Conservation (phyloP, 768 basidiomycete species). For the Leccinum truebloodii region DNA sequence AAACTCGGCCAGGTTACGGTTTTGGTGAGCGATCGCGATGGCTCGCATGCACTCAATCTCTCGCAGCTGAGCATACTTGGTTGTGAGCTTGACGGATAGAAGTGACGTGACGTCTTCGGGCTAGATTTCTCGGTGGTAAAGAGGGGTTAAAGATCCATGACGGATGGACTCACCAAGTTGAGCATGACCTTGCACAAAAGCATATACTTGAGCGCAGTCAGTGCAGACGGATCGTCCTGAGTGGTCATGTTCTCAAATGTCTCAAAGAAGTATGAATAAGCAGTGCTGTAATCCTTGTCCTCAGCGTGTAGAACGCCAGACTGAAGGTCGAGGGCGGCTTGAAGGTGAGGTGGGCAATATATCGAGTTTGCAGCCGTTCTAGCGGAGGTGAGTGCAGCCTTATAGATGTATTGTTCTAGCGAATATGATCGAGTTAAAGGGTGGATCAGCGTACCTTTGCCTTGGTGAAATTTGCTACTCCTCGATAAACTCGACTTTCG, state of each 20-base stretch:
- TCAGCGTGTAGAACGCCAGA: slow-evolving; percentile 89
- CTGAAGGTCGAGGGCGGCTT: slow-evolving; percentile 63
- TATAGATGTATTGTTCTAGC: neutral
- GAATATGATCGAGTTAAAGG: neutral
- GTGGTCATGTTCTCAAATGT: slow-evolving; percentile 87
- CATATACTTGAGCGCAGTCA: slow-evolving; percentile 96
- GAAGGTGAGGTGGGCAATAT: slow-evolving; percentile 81
- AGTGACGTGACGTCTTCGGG: slow-evolving; percentile 92
- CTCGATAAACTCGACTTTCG: slow-evolving; percentile 89
- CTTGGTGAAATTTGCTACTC: slow-evolving; percentile 85
- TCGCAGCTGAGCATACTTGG: slow-evolving; percentile 81
- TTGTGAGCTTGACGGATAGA: slow-evolving; percentile 81
- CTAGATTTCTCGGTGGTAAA: slow-evolving; percentile 39
- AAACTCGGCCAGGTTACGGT: slow-evolving; percentile 86
- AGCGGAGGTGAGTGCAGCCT: slow-evolving; percentile 88
- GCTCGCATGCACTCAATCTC: slow-evolving; percentile 97
- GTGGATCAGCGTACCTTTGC: slow-evolving; percentile 63
- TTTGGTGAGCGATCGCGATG: slow-evolving; percentile 91
- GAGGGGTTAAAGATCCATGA: neutral
- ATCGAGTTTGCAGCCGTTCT: slow-evolving; percentile 94
- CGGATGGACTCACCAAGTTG: slow-evolving; percentile 64
- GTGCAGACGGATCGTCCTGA: slow-evolving; percentile 73
- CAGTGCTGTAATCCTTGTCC: slow-evolving; percentile 97
- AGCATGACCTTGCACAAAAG: slow-evolving; percentile 98
- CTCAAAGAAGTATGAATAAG: slow-evolving; percentile 97